Conservation (phyloP, 169 alveolate genomes). For the Plasmodium gaboni region DNA sequence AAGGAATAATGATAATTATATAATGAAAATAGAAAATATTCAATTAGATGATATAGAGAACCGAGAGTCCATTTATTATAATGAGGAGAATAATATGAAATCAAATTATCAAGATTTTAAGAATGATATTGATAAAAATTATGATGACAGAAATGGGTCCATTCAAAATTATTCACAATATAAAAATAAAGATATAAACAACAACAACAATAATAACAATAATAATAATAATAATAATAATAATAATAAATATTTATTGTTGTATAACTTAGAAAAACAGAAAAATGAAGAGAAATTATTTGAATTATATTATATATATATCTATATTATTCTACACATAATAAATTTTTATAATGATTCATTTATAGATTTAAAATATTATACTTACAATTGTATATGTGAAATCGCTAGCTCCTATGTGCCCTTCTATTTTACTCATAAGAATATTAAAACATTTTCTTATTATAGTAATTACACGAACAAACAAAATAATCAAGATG, state of each 20-base stretch:
- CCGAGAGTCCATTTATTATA: no score
- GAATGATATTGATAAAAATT: no score
- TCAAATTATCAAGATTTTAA: no score
- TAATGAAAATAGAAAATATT: no score
- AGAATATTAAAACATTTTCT: constrained; percentile 65
- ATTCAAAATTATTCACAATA: no score
- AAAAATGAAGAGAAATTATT: constrained; percentile 66
- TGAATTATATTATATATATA: constrained; percentile 67
- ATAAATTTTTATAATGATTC: constrained; percentile 69
- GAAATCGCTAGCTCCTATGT: constrained; percentile 76
- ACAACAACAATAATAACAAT: neutral
- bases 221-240: constrained; percentile 3
- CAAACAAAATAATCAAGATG: constrained; percentile 48
- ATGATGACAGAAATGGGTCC: no score
- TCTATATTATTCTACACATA: constrained; percentile 67
- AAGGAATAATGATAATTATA: no score
- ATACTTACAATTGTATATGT: constrained; percentile 73
- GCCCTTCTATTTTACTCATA: constrained; percentile 74
- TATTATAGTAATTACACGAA: constrained; percentile 52
- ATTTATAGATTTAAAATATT: constrained; percentile 59
- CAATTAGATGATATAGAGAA: no score
- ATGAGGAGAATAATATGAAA: no score
- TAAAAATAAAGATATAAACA: constrained; percentile 6
- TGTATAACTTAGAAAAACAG: constrained; percentile 32
- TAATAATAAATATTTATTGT: neutral